phyloP scores from a whole-genome alignment of 116 monocot genomes.

The Phalaenopsis hybrid region DNA sequence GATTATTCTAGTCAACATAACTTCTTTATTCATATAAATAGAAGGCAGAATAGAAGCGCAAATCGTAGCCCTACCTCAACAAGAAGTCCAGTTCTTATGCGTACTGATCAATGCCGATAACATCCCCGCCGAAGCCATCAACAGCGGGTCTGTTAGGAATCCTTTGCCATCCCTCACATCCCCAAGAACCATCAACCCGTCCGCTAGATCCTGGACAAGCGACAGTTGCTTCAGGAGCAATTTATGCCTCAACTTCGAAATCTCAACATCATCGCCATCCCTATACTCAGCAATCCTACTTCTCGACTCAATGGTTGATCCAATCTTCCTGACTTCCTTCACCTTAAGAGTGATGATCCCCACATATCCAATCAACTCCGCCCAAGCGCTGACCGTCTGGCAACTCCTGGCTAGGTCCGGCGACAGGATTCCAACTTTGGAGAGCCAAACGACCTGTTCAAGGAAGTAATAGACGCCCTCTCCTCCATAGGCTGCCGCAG shows the following conservation, averaged over 20 bases:
- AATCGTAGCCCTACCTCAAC: slow-evolving; percentile 4
- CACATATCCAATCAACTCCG: slow-evolving; percentile 43
- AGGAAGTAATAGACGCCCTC: slow-evolving; percentile 55
- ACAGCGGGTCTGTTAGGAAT: slow-evolving; percentile 18
- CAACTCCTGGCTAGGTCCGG: slow-evolving; percentile 8
- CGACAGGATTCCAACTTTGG: slow-evolving; percentile 38
- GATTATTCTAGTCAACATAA: too few relatives aligned
- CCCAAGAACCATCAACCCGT: slow-evolving; percentile 42
- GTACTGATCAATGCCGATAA: slow-evolving; percentile 48
- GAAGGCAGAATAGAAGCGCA: background rate
- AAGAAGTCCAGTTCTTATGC: slow-evolving; percentile 55
- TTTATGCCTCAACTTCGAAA: slow-evolving; percentile 27
- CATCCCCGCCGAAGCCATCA: slow-evolving; percentile 47
- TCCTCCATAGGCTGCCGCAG: slow-evolving; percentile 40
- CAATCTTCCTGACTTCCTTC: slow-evolving; percentile 29
- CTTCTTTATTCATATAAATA: background rate
- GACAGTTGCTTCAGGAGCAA: slow-evolving; percentile 38
- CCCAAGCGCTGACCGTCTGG: slow-evolving; percentile 43
- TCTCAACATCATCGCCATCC: slow-evolving; percentile 11
- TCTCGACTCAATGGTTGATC: slow-evolving; percentile 9
- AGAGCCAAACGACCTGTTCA: slow-evolving; percentile 57
- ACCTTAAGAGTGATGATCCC: slow-evolving; percentile 38
- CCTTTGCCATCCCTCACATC: slow-evolving; percentile 48
- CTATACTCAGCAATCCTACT: background rate
- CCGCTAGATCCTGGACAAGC: slow-evolving; percentile 49